These are phyloP conservation scores for Calonectria crousiana DNA, from an alignment of 2,329 filamentous ascomycete genomes.

Conservation along the genomic window DNA sequence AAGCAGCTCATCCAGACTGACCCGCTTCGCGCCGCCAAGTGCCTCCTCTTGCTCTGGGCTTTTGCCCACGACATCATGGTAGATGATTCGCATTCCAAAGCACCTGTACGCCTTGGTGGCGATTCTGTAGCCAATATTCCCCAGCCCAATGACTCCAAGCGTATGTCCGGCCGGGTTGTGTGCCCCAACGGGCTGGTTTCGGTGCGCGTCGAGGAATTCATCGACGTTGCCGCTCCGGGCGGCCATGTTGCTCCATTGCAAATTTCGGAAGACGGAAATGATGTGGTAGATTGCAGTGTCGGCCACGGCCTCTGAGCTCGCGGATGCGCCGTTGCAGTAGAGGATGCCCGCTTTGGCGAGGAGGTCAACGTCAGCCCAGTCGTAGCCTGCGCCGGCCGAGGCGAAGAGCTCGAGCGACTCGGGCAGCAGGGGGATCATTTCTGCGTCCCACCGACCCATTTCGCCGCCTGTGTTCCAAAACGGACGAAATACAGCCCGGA, in stretches of 20 bases:
- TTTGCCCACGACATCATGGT: slow-evolving; percentile 61
- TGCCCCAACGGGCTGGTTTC: slow-evolving; percentile 63
- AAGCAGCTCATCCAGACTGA: slow-evolving; percentile 23
- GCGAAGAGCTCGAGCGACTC: slow-evolving; percentile 67
- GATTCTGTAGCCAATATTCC: slow-evolving; percentile 65
- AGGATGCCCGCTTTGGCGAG: slow-evolving; percentile 55
- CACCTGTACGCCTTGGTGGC: slow-evolving; percentile 66
- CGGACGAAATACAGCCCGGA: slow-evolving; percentile 63
- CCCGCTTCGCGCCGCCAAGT: slow-evolving; percentile 55
- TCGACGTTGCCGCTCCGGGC: slow-evolving; percentile 56
- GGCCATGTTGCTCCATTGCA: slow-evolving; percentile 66
- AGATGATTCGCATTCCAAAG: slow-evolving; percentile 69
- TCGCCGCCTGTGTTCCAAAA: slow-evolving; percentile 75
- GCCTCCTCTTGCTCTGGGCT: slow-evolving; percentile 54
- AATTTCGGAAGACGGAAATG: slow-evolving; percentile 68
- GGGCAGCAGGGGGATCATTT: slow-evolving; percentile 68
- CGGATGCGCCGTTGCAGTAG: slow-evolving; percentile 74
- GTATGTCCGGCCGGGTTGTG: slow-evolving; percentile 67
- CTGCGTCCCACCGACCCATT: slow-evolving; percentile 73
- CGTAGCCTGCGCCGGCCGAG: slow-evolving; percentile 72
- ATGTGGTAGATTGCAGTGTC: slow-evolving; percentile 72
- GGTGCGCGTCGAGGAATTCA: slow-evolving; percentile 66
- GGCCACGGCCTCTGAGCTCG: slow-evolving; percentile 72
- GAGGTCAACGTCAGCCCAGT: slow-evolving; percentile 69
- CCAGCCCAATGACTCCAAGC: slow-evolving; percentile 71